Conservation (phyloP, 2,329 filamentous ascomycete genomes). For the Claviceps citrina region DNA sequence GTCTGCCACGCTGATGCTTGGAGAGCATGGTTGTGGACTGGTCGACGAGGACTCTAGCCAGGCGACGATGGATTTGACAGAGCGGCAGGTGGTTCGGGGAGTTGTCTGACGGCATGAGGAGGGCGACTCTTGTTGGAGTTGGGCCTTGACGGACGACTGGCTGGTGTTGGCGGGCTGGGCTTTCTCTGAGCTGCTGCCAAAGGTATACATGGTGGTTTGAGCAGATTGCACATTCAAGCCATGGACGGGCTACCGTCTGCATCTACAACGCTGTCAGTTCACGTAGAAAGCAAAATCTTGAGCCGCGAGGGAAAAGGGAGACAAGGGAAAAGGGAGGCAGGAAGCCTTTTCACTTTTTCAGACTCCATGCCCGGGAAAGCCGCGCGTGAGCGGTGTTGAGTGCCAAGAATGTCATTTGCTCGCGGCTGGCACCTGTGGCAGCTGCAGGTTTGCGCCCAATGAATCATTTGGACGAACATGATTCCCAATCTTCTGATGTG, state of each 20-base stretch:
- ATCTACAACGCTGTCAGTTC: neutral
- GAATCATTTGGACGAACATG: neutral
- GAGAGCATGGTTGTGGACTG: slow-evolving; percentile 4
- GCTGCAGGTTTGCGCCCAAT: neutral
- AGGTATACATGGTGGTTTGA: slow-evolving; percentile 6
- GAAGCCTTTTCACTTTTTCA: neutral
- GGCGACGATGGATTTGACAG: slow-evolving; percentile 18
- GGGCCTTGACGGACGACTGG: slow-evolving; percentile 16
- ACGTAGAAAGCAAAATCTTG: neutral
- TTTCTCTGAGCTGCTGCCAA: slow-evolving; percentile 8
- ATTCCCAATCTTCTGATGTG: neutral
- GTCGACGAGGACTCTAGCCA: slow-evolving; percentile 15
- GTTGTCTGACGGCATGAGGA: neutral
- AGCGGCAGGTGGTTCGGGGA: slow-evolving; percentile 8
- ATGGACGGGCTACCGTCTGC: neutral
- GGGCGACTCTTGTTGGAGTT: slow-evolving; percentile 6
- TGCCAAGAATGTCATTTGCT: neutral
- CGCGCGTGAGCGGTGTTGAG: neutral
- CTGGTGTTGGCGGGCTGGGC: slow-evolving; percentile 12
- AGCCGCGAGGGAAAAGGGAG: too few relatives aligned
- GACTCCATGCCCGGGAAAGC: neutral
- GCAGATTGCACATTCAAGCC: neutral
- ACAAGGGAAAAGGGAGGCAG: neutral
- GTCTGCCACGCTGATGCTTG: neutral
- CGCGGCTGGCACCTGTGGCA: neutral